Evolutionary conservation across 2,329 filamentous ascomycete genomes (phyloP).

Genomic region (Aspergillus hiratsukae): DNA sequence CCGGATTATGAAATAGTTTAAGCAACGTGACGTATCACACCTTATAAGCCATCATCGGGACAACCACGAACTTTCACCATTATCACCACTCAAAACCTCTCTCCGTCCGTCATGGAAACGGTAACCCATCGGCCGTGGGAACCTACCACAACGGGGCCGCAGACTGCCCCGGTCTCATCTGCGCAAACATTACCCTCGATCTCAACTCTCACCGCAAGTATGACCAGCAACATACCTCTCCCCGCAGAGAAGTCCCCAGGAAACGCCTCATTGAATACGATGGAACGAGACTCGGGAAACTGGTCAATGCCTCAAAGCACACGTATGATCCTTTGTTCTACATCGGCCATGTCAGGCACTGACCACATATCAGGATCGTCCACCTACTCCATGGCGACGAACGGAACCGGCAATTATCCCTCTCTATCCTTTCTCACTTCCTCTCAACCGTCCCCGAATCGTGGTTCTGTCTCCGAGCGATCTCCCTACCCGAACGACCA

Average conservation of each 20-base stretch:
- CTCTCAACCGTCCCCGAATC: slow-evolving; percentile 44
- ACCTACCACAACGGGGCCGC: slow-evolving; percentile 30
- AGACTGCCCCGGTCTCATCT: slow-evolving; percentile 30
- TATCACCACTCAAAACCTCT: neutral
- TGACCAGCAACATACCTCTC: slow-evolving; percentile 27
- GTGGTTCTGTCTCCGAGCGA: slow-evolving; percentile 36
- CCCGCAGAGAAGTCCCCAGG: slow-evolving; percentile 40
- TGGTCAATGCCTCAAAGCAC: slow-evolving; percentile 58
- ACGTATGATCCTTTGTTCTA: slow-evolving; percentile 37
- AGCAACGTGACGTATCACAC: neutral
- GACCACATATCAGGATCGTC: slow-evolving; percentile 39
- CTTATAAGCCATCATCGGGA: neutral
- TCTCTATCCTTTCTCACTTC: slow-evolving; percentile 42
- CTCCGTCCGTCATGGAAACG: slow-evolving; percentile 33
- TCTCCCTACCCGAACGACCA: slow-evolving; percentile 41
- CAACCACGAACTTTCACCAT: neutral
- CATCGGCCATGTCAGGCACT: slow-evolving; percentile 14
- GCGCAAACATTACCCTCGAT: slow-evolving; percentile 45
- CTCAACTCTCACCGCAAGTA: slow-evolving; percentile 44
- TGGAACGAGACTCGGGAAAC: slow-evolving; percentile 55
- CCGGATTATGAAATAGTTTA: neutral
- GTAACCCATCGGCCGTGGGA: slow-evolving; percentile 44
- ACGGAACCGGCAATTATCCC: slow-evolving; percentile 41
- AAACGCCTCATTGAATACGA: slow-evolving; percentile 40
- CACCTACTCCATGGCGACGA: slow-evolving; percentile 45